Evolutionary conservation across 345 rosid genomes (phyloP).

Genomic region (Kernera saxatilis): DNA sequence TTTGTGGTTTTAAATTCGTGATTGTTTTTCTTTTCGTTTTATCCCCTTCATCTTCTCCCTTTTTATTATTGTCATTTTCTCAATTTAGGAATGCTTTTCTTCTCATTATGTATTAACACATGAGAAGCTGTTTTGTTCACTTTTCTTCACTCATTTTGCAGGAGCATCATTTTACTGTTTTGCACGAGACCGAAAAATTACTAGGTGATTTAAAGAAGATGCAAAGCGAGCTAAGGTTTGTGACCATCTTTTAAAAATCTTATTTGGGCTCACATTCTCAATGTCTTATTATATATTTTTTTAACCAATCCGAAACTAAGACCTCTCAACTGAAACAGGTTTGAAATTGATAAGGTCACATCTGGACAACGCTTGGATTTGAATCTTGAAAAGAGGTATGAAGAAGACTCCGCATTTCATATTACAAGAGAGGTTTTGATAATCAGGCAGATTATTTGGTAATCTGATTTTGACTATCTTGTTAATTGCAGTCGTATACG

Average conservation of each 20-base stretch:
- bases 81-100: not conserved
- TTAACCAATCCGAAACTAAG: not conserved
- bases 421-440: too few species aligned
- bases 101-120: not conserved
- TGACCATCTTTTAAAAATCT: not conserved
- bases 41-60: not conserved
- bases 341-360: conserved; percentile 87
- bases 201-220: conserved; percentile 76
- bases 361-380: conserved; percentile 95
- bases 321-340: conserved; percentile 41
- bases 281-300: not conserved
- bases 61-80: not conserved
- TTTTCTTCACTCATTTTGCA: conserved; percentile 24
- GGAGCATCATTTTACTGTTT: conserved; percentile 79
- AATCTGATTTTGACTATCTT: too few species aligned
- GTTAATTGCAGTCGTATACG: conserved; percentile 63
- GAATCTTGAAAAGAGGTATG: conserved; percentile 94
- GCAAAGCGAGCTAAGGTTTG: conserved; percentile 76
- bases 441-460: too few species aligned
- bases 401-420: not conserved
- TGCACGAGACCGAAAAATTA: conserved; percentile 83
- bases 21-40: not conserved
- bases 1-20: too few species aligned
- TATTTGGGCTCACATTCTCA: not conserved
- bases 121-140: not conserved